These are phyloP conservation scores for Anisodus tanguticus DNA, from an alignment of 257 asterid genomes.

Conservation along the genomic window DNA sequence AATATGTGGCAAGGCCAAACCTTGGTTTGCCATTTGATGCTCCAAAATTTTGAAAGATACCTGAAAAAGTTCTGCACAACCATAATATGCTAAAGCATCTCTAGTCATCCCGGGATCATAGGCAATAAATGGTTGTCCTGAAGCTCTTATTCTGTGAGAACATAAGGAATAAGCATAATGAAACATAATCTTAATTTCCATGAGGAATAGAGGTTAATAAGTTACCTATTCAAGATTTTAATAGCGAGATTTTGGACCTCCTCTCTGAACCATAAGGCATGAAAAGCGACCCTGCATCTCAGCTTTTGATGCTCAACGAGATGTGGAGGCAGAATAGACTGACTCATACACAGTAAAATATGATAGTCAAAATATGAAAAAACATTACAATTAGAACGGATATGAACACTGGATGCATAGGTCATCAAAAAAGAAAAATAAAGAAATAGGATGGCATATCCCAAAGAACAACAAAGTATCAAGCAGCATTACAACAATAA, in stretches of 20 bases:
- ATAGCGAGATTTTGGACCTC: slow-evolving; percentile 92
- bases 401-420: neutral
- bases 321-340: slow-evolving; percentile 79
- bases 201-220: slow-evolving; percentile 15
- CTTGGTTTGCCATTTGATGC: slow-evolving; percentile 23
- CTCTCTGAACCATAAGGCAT: slow-evolving; percentile 79
- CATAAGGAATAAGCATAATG: slow-evolving; percentile 33
- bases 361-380: slow-evolving; percentile 23
- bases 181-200: neutral
- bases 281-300: slow-evolving; percentile 94
- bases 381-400: slow-evolving; percentile 1
- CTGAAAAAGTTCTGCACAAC: slow-evolving; percentile 99
- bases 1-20: slow-evolving; percentile 11
- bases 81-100: slow-evolving; percentile 89
- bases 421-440: neutral
- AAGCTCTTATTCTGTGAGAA: slow-evolving; percentile 61
- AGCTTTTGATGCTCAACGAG: slow-evolving; percentile 90
- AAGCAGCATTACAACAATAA: neutral
- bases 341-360: slow-evolving; percentile 35
- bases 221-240: slow-evolving; percentile 70
- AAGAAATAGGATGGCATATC: slow-evolving; percentile 7
- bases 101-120: slow-evolving; percentile 98
- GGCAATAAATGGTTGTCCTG: slow-evolving; percentile 88
- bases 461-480: neutral
- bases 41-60: slow-evolving; percentile 44